Evolutionary conservation across 164 flowering plant genomes (phyloP), one percentile per base, ranked within the genome.

Genomic region (Annona cherimola): DNA sequence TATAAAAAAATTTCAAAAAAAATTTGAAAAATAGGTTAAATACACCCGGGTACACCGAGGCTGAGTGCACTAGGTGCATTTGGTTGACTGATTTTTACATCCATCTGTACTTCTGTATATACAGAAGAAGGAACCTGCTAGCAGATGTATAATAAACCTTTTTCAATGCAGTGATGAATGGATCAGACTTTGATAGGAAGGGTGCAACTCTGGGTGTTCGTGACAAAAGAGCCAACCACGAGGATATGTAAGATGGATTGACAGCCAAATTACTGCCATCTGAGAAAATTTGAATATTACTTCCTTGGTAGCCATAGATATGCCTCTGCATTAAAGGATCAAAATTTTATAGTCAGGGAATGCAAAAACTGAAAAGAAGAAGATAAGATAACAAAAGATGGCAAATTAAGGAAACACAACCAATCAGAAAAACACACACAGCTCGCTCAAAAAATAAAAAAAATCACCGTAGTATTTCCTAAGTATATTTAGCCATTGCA

Each of bases 141-240:
- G 61, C 16, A 12, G 66, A 42, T 41, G 14, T 50, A 16, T 43
- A 42, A 66, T 16, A 19, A 71, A 95, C 99, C 96, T 90, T 89
- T 81, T 88, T 85, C 72, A 95, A 65, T 72, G 99, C 94, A 79
- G 71, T 67, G 67, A 93, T 78, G 67, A 95, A 77, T 57, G 93
- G 95, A 69, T 95, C 98, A 76, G 84, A 84, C 84, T 91, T 95
- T 59, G 89, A 71, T 19, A 93, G 83, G 79, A 90, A 95, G 45
- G 97, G 98, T 65, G 96, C 97, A 74, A 95, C 93, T 46, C 99
- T 87, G 75, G 99, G 95, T 45, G 96, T 93, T 69, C 75, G 88
- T 42, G 99, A 93, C 82, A 93, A 80, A 71, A 91, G 84, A 71
- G 91, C 87, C 81, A 93, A 79, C 98, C 93, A 95, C 16, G 90